Base-by-base conservation (phyloP, 768 basidiomycete genomes). In the Lentinula sp. region DNA sequence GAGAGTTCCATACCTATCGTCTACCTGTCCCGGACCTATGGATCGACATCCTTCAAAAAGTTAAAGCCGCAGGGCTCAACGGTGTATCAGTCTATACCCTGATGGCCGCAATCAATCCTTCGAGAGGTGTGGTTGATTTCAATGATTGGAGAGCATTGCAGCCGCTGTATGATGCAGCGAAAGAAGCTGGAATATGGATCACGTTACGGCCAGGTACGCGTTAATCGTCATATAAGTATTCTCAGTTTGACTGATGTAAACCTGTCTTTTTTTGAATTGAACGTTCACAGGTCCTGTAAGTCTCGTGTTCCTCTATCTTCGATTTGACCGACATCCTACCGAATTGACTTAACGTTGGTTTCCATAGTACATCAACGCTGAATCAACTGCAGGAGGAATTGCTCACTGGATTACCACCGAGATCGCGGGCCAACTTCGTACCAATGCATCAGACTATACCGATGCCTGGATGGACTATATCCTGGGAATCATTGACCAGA, bases 1-100 rank as follows among this genome's bases (percentile, higher is more conserved):
- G 92, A 61, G 92, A 93, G 70, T 91, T 92, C 70, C 92, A 93
- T 66, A 84, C 89, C 0, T 93, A 89, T 75, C 83, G 90, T 23
- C 73, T 93, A 7, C 92, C 90, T 9, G 87, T 92, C 0, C 89
- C 88, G 15, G 83, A 83, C 3, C 71, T 93, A 59, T 94, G 92
- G 91, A 78, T 84, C 11, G 92, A 93, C 67, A 84, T 93, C 54
- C 80, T 93, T 45, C 86, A 93, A 65, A 93, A 90, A 68, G 76
- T 84, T 62, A 90, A 90, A 67, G 92, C 90, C 4, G 85, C 88
- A 0, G 92, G 92, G 10, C 76, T 94, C 62, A 94, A 93, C 65
- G 83, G 83, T 0, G 74, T 91, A 64, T 89, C 88, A 64, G 81
- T 93, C 28, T 93, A 93, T 66, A 84, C 84, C 0, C 90, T 93